phyloP scores from a whole-genome alignment of 495 filamentous ascomycete genomes.

The Entonaema liquescens region DNA sequence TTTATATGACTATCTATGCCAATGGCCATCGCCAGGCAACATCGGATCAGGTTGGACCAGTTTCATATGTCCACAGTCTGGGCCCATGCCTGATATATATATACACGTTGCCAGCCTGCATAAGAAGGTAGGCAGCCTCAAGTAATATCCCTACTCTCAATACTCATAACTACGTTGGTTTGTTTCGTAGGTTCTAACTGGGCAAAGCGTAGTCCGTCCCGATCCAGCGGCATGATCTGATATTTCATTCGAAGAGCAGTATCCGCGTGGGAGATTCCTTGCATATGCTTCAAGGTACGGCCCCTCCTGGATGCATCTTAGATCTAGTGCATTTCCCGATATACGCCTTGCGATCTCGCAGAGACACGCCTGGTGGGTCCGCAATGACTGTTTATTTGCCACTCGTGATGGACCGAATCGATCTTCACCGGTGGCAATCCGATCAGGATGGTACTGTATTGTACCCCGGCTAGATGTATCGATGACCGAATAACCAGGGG shows the following conservation, averaged over 20 bases:
- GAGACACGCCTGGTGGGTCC: not conserved
- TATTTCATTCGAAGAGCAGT: not conserved
- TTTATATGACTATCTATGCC: not conserved
- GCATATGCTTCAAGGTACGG: not conserved
- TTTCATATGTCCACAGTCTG: not conserved
- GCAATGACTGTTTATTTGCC: not conserved
- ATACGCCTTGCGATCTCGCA: not conserved
- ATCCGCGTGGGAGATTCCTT: not conserved
- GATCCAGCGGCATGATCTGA: not conserved
- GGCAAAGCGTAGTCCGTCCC: not conserved
- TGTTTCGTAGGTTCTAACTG: not conserved
- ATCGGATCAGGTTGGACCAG: not conserved
- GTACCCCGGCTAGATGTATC: not conserved
- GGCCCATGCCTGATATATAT: not conserved
- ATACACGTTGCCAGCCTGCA: not conserved
- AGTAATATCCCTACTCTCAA: not conserved
- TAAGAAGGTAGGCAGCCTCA: not conserved
- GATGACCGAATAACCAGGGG: not conserved
- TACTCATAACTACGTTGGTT: not conserved
- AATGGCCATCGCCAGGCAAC: not conserved
- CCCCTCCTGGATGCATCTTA: not conserved
- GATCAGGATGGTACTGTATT: not conserved
- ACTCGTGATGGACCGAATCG: not conserved
- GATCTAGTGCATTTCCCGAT: not conserved
- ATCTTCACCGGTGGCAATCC: not conserved